These are phyloP conservation scores for Tylopilus sp. DNA, from an alignment of 768 basidiomycete species.

Conservation along the genomic window DNA sequence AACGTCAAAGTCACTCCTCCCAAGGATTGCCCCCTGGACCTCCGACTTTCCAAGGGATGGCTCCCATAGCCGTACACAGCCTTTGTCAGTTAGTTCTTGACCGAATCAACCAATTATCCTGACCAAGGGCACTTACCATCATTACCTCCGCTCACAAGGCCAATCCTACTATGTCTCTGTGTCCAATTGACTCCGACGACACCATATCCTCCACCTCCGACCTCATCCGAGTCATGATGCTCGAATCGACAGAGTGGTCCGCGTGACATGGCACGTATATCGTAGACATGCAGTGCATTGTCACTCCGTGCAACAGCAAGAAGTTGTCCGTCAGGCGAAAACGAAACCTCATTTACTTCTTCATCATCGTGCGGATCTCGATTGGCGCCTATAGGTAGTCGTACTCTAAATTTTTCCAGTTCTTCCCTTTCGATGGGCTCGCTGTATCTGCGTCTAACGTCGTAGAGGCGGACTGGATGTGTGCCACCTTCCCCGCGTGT, in stretches of 20 bases:
- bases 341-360: slow-evolving; percentile 48
- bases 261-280: slow-evolving; percentile 48
- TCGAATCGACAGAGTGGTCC: slow-evolving; percentile 46
- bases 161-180: slow-evolving; percentile 38
- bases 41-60: slow-evolving; percentile 38
- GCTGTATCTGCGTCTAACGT: slow-evolving; percentile 37
- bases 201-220: slow-evolving; percentile 39
- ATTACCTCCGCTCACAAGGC: slow-evolving; percentile 57
- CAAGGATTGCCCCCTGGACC: slow-evolving; percentile 47
- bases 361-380: slow-evolving; percentile 15
- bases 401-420: slow-evolving; percentile 35
- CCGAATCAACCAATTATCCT: background rate
- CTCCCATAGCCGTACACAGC: slow-evolving; percentile 72
- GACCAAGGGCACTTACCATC: slow-evolving; percentile 48
- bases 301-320: slow-evolving; percentile 60
- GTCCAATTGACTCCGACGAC: slow-evolving; percentile 55
- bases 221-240: slow-evolving; percentile 39
- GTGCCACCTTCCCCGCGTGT: slow-evolving; percentile 23
- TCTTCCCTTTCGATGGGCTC: slow-evolving; percentile 28
- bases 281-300: slow-evolving; percentile 59
- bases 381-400: background rate
- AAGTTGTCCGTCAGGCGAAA: slow-evolving; percentile 60
- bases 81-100: slow-evolving; percentile 32
- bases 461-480: slow-evolving; percentile 49
- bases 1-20: slow-evolving; percentile 53